phyloP scores from a whole-genome alignment of 768 basidiomycete genomes.

The Boletus tomentosulus region DNA sequence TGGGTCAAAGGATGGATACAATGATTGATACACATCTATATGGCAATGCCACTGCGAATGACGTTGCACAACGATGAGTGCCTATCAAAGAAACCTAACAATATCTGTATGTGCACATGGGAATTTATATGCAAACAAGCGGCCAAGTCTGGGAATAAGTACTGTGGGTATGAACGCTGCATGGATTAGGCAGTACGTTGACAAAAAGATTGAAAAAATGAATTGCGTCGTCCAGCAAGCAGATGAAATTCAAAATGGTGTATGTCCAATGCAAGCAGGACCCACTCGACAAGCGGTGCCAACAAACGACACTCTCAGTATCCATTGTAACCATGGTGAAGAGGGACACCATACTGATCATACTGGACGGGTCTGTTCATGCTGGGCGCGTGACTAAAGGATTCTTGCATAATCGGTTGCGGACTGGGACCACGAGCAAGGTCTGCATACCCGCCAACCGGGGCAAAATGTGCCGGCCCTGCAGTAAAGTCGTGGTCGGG shows the following conservation, averaged over 20 bases:
- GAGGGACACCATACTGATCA: constrained; percentile 52
- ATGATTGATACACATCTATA: constrained; percentile 16
- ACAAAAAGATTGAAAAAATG: constrained; percentile 1
- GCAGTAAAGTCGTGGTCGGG: constrained; percentile 79
- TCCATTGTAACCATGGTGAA: constrained; percentile 45
- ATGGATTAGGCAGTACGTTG: constrained; percentile 2
- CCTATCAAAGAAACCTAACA: constrained; percentile 8
- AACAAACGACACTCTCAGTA: constrained; percentile 11
- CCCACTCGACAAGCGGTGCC: background rate
- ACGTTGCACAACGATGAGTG: constrained; percentile 6
- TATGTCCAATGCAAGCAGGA: constrained; percentile 5
- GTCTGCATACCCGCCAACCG: constrained; percentile 80
- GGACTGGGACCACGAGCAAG: constrained; percentile 72
- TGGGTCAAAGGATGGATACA: constrained; percentile 23
- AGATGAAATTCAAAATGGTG: constrained; percentile 2
- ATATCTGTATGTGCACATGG: background rate
- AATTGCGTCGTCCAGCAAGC: constrained; percentile 34
- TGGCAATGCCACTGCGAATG: background rate
- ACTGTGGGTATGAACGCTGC: constrained; percentile 25
- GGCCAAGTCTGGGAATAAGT: background rate
- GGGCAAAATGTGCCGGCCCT: constrained; percentile 50
- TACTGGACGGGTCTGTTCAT: constrained; percentile 48
- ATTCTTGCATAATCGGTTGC: constrained; percentile 50
- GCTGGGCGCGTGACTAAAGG: constrained; percentile 34
- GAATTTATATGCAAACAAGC: constrained; percentile 3